phyloP scores from a whole-genome alignment of 2,329 filamentous ascomycete genomes.

The Exophiala sp. region DNA sequence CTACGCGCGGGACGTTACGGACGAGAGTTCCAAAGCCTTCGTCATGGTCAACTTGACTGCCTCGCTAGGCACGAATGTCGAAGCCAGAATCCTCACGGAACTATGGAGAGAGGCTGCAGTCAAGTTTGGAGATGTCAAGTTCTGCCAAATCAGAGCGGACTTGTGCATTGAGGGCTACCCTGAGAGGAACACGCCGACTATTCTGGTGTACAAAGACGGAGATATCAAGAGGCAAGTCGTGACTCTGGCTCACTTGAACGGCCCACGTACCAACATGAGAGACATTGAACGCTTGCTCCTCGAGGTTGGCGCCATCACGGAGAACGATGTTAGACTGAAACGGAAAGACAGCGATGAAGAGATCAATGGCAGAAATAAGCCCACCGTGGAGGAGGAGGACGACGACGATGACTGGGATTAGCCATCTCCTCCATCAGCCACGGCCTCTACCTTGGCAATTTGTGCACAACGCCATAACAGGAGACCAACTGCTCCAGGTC shows the following conservation, averaged over 20 bases:
- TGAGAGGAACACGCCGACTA: slow-evolving; percentile 89
- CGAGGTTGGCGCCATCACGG: slow-evolving; percentile 73
- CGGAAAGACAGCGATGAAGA: slow-evolving; percentile 58
- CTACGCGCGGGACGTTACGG: slow-evolving; percentile 86
- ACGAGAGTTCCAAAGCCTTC: slow-evolving; percentile 68
- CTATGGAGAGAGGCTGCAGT: slow-evolving; percentile 79
- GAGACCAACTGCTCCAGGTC: background rate
- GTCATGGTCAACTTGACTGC: slow-evolving; percentile 79
- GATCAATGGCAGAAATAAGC: slow-evolving; percentile 51
- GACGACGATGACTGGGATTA: slow-evolving; percentile 59
- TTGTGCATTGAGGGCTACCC: slow-evolving; percentile 97
- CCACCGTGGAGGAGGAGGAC: slow-evolving; percentile 49
- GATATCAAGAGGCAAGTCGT: slow-evolving; percentile 90
- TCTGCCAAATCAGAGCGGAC: slow-evolving; percentile 88
- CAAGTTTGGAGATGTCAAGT: slow-evolving; percentile 93
- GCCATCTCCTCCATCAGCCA: background rate
- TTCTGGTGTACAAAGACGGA: slow-evolving; percentile 85
- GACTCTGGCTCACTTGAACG: slow-evolving; percentile 76
- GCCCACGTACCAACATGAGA: slow-evolving; percentile 65
- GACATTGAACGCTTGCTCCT: slow-evolving; percentile 80
- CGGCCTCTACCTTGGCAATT: background rate
- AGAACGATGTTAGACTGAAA: slow-evolving; percentile 74
- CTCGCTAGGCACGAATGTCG: slow-evolving; percentile 71
- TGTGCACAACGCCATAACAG: background rate
- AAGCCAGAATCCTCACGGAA: slow-evolving; percentile 78